Conservation (phyloP, 768 basidiomycete species). For the Termitomyces sp. region DNA sequence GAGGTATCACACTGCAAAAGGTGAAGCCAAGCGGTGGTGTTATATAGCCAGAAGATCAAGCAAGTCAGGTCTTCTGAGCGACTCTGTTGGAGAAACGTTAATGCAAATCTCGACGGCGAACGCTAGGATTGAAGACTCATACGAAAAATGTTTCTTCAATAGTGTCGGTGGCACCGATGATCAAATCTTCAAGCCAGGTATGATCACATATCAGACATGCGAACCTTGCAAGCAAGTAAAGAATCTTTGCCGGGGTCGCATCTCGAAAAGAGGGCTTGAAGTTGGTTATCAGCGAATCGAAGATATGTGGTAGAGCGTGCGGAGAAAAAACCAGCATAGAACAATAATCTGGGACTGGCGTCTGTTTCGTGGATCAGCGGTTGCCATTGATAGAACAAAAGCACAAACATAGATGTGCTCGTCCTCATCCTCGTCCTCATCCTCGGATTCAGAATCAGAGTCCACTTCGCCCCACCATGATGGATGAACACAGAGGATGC, state of each 20-base stretch:
- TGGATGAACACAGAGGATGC: slow-evolving; percentile 48
- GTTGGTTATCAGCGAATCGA: slow-evolving; percentile 77
- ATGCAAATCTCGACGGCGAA: slow-evolving; percentile 6
- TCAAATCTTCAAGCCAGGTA: slow-evolving; percentile 88
- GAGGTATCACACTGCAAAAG: slow-evolving; percentile 82
- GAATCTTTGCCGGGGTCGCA: slow-evolving; percentile 82
- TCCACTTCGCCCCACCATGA: slow-evolving; percentile 66
- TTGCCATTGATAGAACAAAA: slow-evolving; percentile 11
- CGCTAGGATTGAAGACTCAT: slow-evolving; percentile 26
- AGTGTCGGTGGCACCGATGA: slow-evolving; percentile 85
- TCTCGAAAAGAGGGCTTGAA: slow-evolving; percentile 69
- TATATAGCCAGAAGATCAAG: slow-evolving; percentile 93
- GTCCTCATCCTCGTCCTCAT: slow-evolving; percentile 44
- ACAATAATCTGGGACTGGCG: slow-evolving; percentile 69
- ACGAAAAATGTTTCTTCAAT: slow-evolving; percentile 94
- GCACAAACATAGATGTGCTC: slow-evolving; percentile 38
- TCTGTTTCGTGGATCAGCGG: slow-evolving; percentile 27
- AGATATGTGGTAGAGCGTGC: slow-evolving; percentile 66
- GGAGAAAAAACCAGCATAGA: slow-evolving; percentile 95
- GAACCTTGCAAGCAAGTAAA: slow-evolving; percentile 90
- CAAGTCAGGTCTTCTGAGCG: slow-evolving; percentile 81
- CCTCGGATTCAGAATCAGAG: slow-evolving; percentile 35
- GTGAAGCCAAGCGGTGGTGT: slow-evolving; percentile 86
- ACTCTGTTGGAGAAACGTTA: slow-evolving; percentile 39
- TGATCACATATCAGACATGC: slow-evolving; percentile 90